Conservation (phyloP, 164 flowering plant genomes). For the Paratinospora sagittata region DNA sequence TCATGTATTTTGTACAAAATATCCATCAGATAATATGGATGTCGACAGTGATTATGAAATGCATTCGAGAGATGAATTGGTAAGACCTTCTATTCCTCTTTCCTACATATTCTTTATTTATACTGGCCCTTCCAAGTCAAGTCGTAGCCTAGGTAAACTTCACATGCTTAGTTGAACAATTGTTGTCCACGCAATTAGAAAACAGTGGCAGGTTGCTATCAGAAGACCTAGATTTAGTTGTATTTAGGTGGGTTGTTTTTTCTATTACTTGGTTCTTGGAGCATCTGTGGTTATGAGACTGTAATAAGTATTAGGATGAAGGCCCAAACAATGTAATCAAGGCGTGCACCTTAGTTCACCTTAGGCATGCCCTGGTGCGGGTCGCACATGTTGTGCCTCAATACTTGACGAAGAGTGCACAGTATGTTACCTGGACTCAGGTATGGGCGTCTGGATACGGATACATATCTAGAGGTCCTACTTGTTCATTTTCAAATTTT, state of each 20-base stretch:
- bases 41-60: constrained; percentile 60
- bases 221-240: background rate
- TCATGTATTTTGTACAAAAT: constrained; percentile 28
- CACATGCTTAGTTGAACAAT: background rate
- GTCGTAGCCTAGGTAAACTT: background rate
- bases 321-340: background rate
- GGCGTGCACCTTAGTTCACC: no score
- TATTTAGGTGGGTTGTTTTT: background rate
- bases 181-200: background rate
- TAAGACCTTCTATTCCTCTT: constrained; percentile 28
- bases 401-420: no score
- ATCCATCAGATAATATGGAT: constrained; percentile 37
- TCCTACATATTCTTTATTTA: background rate
- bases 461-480: no score
- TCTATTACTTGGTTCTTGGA: background rate
- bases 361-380: no score
- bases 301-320: background rate
- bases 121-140: background rate
- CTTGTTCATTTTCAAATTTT: no score
- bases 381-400: no score
- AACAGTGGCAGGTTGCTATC: background rate
- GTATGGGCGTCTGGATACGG: no score
- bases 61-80: constrained; percentile 59
- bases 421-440: no score
- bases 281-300: background rate